These are phyloP conservation scores for Heliamphora exappendiculata DNA, from an alignment of 148 eudicot genomes.

Conservation along the genomic window DNA sequence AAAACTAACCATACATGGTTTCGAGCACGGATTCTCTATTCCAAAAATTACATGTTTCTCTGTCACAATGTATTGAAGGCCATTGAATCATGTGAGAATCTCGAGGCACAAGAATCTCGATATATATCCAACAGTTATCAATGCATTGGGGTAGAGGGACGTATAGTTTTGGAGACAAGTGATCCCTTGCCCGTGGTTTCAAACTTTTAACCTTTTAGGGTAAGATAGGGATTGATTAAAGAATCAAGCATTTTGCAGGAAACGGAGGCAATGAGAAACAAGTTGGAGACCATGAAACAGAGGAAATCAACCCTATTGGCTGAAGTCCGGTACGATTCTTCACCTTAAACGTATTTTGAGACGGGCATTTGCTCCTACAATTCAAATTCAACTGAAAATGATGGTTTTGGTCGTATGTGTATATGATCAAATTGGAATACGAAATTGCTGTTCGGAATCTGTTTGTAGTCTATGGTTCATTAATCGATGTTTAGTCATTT, in stretches of 20 bases:
- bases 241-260: slow-evolving; percentile 26
- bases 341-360: not conserved
- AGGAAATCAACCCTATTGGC: slow-evolving; percentile 37
- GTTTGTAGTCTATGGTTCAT: not conserved
- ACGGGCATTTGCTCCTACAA: not conserved
- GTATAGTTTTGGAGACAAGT: too few relatives aligned
- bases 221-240: not conserved
- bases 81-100: too few relatives aligned
- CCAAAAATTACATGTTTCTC: too few relatives aligned
- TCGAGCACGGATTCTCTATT: too few relatives aligned
- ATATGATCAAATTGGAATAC: not conserved
- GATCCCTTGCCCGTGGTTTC: too few relatives aligned
- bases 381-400: too few relatives aligned
- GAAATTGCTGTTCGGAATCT: not conserved
- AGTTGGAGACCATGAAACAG: slow-evolving; percentile 27
- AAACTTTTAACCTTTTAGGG: not conserved
- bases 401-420: not conserved
- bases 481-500: not conserved
- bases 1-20: not conserved
- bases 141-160: too few relatives aligned
- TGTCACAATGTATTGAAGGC: too few relatives aligned
- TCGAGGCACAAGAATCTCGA: too few relatives aligned
- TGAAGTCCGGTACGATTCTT: slow-evolving; percentile 31
- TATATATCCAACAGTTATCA: too few relatives aligned
- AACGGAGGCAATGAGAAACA: slow-evolving; percentile 25